Evolutionary conservation across 371 early-diverging fungal species (phyloP).

Genomic region (Mucor mucedo): DNA sequence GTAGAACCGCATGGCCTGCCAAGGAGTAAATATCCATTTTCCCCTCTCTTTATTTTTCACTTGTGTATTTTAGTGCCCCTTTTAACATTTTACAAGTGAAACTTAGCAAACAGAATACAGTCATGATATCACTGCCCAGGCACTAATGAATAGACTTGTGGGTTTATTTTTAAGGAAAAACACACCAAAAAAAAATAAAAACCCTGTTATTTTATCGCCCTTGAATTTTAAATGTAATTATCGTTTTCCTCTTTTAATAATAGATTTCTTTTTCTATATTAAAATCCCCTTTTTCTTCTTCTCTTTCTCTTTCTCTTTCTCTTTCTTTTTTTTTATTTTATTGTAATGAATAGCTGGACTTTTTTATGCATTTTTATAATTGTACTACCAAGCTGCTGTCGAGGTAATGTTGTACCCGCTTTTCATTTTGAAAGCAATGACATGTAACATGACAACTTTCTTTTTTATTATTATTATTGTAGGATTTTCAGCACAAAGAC

Average conservation of each 20-base stretch:
- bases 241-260: slow-evolving; percentile 2
- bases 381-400: not conserved
- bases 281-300: slow-evolving; percentile 3
- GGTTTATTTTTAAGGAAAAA: not conserved
- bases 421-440: not conserved
- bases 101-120: not conserved
- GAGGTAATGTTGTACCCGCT: not conserved
- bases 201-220: not conserved
- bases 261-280: not conserved
- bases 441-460: not conserved
- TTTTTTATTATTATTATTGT: not conserved
- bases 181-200: not conserved
- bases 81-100: not conserved
- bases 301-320: not conserved
- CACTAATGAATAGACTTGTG: not conserved
- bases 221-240: not conserved
- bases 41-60: not conserved
- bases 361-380: not conserved
- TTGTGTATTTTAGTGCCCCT: not conserved
- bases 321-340: not conserved
- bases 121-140: not conserved
- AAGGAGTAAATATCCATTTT: too few species aligned
- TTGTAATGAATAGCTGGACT: not conserved
- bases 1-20: too few species aligned
- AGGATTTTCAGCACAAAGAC: not conserved